Percentiles rank a stretch among this genome's conserved stretches.
Evolutionary conservation across 805 yeast species (phyloP).

Genomic region (Cyberlindnera amylophila): DNA sequence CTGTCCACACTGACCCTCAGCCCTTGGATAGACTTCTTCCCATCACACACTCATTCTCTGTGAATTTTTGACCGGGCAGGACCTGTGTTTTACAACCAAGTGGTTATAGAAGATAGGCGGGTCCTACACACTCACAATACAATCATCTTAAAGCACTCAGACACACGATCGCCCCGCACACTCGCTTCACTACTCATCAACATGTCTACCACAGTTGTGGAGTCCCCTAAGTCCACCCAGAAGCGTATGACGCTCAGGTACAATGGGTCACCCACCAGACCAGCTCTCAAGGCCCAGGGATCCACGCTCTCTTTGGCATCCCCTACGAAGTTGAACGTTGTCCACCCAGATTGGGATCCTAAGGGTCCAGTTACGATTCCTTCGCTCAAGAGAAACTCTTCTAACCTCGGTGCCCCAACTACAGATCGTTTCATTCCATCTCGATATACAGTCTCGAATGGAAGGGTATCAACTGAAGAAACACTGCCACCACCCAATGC

Average conservation of each 20-base stretch:
- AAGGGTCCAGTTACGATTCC: conserved; percentile 16
- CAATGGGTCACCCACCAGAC: conserved; percentile 18
- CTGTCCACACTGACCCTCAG: too few relatives aligned
- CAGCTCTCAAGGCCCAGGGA: conserved; percentile 20
- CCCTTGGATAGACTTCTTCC: too few relatives aligned
- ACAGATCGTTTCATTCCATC: conserved; percentile 63
- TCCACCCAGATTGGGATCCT: conserved; percentile 35
- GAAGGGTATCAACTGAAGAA: conserved; percentile 40
- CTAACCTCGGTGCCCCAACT: conserved; percentile 25
- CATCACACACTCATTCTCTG: conserved; percentile 1
- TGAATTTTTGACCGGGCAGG: conserved; percentile 19
- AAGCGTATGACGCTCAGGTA: conserved; percentile 10
- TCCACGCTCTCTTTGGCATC: conserved; percentile 40
- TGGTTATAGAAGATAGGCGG: conserved; percentile 17
- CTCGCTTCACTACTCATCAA: neutral
- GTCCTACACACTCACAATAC: conserved; percentile 6
- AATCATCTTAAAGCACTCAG: neutral
- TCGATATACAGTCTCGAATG: conserved; percentile 45
- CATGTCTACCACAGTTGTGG: conserved; percentile 16
- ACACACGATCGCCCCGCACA: too few relatives aligned
- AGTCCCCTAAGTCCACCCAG: conserved; percentile 20
- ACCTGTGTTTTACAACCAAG: conserved; percentile 14
- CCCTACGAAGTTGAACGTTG: conserved; percentile 44
- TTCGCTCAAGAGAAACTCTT: conserved; percentile 22
- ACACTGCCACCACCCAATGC: conserved; percentile 42